Base-by-base conservation (phyloP, 805 yeast genomes). In the Starmerella scarabaei region DNA sequence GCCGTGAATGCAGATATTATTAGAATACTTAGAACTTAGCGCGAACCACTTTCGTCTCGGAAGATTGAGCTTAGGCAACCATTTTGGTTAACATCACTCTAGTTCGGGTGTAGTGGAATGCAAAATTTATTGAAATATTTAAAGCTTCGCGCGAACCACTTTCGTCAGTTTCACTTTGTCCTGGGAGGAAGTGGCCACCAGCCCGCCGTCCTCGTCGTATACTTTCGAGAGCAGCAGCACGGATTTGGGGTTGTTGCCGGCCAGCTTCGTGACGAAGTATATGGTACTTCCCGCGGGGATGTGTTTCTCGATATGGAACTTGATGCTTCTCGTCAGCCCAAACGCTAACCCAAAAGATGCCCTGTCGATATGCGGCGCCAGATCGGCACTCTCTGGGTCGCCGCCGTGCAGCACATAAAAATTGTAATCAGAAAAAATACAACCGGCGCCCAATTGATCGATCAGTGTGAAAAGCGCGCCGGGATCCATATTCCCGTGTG, bases 271-370 rank as follows among this genome's bases (percentile, higher is more conserved):
- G n/a, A 34, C 45, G 12, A 46, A 26, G 30, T 33, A 32, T 5
- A 43, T 28, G 15, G 44, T 39, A 11, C 38, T 12, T 8, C 47
- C 50, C 3, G 37, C 39, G 5, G 33, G 31, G 18, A 42, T 36
- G 15, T 43, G 45, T 12, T 37, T 38, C 36, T 40, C 39, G 18
- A 39, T 26, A 33, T 46, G 48, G 28, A 40, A 11, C 27, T 43
- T 38, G 40, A 46, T 43, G 23, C 35, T 43, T 24, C 50, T 44
- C 31, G 50, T 43, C n/a, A 46, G 41, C 12, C 50, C 50, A 15
- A 43, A 5, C 44, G 35, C 40, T 6, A 35, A 17, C n/a, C 23
- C 28, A 11, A 44, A 16, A 5, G 36, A 32, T n/a, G 14, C 7
- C n/a, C n/a, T n/a, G 21, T 16, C 33, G 16, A 37, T 18, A 12